Conservation (phyloP, 495 filamentous ascomycete species). For the Talaromyces trachyspermus region DNA sequence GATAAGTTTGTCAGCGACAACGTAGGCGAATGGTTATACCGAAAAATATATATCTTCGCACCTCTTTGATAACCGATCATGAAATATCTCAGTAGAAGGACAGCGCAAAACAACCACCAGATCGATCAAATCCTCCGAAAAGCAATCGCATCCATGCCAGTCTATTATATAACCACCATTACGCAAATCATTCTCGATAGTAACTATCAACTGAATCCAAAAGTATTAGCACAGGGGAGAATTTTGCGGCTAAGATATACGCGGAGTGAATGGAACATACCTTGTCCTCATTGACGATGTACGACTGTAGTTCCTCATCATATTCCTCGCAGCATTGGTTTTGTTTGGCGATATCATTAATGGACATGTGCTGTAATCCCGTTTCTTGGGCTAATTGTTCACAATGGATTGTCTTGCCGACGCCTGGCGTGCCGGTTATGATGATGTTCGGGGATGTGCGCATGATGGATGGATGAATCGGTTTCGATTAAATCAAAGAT, state of each 20-base stretch:
- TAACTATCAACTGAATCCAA: conserved; percentile 66
- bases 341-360: conserved; percentile 88
- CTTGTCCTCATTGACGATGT: conserved; percentile 97
- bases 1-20: neutral
- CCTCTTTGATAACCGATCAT: conserved; percentile 75
- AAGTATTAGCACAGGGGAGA: neutral
- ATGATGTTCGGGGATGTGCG: conserved; percentile 80
- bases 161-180: conserved; percentile 87
- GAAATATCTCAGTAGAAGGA: conserved; percentile 62
- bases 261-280: conserved; percentile 34
- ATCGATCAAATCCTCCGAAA: conserved; percentile 90
- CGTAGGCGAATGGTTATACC: too few species aligned
- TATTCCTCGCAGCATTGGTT: conserved; percentile 73
- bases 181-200: conserved; percentile 74
- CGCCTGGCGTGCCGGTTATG: conserved; percentile 89
- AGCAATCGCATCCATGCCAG: conserved; percentile 97
- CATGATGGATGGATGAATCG: conserved; percentile 22
- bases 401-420: conserved; percentile 88
- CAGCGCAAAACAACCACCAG: conserved; percentile 87
- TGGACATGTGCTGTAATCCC: conserved; percentile 73
- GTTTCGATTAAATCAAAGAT: too few species aligned
- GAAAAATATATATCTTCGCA: too few species aligned
- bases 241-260: neutral
- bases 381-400: conserved; percentile 66
- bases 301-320: conserved; percentile 76